These are phyloP conservation scores for Sporothrix humicola DNA, from an alignment of 2,329 filamentous ascomycete genomes.

Conservation along the genomic window DNA sequence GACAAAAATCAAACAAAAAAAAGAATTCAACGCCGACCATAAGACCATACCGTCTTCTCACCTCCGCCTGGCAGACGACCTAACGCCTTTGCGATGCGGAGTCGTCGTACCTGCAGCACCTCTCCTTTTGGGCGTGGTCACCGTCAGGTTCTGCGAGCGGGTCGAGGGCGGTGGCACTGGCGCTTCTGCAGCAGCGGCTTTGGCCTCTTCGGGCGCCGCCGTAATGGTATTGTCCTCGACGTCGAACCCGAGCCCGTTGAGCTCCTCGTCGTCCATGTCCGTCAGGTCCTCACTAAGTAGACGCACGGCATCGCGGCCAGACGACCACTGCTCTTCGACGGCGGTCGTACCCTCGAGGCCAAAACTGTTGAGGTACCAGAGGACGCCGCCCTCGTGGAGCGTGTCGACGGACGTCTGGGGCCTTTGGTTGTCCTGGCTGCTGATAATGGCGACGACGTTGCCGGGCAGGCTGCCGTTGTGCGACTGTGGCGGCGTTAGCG, in stretches of 20 bases:
- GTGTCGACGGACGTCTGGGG: conserved; percentile 54
- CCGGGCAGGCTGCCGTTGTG: conserved; percentile 55
- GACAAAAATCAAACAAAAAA: conserved; percentile 16
- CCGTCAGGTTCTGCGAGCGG: conserved; percentile 16
- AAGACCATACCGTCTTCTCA: conserved; percentile 34
- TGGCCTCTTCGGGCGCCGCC: conserved; percentile 38
- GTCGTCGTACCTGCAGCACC: not conserved
- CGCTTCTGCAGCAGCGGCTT: not conserved
- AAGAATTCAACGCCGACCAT: not conserved
- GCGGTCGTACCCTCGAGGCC: conserved; percentile 80
- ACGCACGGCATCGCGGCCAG: conserved; percentile 69
- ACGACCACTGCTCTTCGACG: conserved; percentile 69
- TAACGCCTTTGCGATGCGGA: conserved; percentile 43
- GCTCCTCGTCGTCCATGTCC: conserved; percentile 89
- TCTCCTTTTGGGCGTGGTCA: conserved; percentile 31
- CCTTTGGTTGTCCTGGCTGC: conserved; percentile 1
- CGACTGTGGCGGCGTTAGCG: conserved; percentile 71
- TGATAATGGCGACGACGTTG: conserved; percentile 42
- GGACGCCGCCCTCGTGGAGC: conserved; percentile 75
- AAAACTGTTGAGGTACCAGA: conserved; percentile 87
- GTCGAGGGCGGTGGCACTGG: not conserved
- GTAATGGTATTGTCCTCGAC: conserved; percentile 57
- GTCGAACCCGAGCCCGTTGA: conserved; percentile 70
- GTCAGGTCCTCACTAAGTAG: conserved; percentile 84
- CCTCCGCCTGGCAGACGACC: conserved; percentile 44